Conservation (phyloP, 345 rosid species). For the Leavenworthia alabamica region DNA sequence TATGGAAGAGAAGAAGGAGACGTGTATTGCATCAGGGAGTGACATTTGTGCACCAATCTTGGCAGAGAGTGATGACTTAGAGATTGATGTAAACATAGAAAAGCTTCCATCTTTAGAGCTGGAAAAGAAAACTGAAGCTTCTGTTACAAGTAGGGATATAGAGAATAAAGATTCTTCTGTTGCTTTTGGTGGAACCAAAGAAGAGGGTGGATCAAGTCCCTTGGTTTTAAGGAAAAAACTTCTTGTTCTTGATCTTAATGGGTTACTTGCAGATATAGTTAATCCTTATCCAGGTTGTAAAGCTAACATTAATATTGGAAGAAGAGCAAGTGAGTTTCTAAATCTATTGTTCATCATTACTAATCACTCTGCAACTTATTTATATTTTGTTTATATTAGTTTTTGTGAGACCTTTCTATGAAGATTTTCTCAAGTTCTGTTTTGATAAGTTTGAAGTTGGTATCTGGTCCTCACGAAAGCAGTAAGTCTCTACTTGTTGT, state of each 20-base stretch:
- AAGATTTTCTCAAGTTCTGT: conserved; percentile 47
- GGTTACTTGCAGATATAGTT: conserved; percentile 69
- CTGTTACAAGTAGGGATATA: neutral
- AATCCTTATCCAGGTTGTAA: conserved; percentile 34
- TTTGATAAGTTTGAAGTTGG: conserved; percentile 59
- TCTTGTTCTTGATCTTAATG: conserved; percentile 85
- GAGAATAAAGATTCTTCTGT: neutral
- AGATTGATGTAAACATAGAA: neutral
- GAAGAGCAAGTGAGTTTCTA: conserved; percentile 51
- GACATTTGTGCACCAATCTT: neutral
- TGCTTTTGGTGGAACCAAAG: neutral
- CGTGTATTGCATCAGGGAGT: neutral
- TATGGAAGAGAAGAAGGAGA: neutral
- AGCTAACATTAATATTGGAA: conserved; percentile 45
- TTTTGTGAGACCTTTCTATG: conserved; percentile 47
- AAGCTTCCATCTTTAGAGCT: neutral
- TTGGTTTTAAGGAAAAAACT: conserved; percentile 40
- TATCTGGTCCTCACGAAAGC: conserved; percentile 47
- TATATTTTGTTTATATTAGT: conserved; percentile 33
- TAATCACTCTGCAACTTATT: neutral
- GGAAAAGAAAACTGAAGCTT: neutral
- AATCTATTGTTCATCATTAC: neutral
- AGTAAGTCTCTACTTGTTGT: conserved; percentile 4
- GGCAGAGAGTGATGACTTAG: neutral
- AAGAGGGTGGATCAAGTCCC: neutral